Percentiles rank a stretch among this genome's conserved stretches.
These are phyloP conservation scores for Spatholobus suberectus DNA, from an alignment of 306 rosid species.

Conservation along the genomic window DNA sequence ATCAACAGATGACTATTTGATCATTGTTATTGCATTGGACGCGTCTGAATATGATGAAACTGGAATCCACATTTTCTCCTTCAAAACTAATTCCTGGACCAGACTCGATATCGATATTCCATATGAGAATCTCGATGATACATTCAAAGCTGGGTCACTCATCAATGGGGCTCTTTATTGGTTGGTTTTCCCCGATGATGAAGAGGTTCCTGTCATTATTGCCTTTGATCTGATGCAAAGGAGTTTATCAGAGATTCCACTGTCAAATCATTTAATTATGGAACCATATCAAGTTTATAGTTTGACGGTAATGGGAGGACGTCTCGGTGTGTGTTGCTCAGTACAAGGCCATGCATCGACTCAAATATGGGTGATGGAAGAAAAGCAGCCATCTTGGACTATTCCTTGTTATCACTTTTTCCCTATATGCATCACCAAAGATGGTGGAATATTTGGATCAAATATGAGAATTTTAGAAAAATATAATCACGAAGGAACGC, in stretches of 20 bases:
- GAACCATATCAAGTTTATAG: too few species aligned
- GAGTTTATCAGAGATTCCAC: neutral
- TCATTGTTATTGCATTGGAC: too few species aligned
- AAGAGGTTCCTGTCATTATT: neutral
- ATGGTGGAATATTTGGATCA: neutral
- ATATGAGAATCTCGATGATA: too few species aligned
- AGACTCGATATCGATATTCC: too few species aligned
- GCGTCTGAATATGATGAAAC: too few species aligned
- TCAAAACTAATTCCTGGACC: too few species aligned
- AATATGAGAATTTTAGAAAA: neutral
- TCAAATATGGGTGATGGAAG: constrained; percentile 39
- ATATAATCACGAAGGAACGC: neutral
- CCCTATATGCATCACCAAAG: neutral
- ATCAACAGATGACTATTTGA: neutral
- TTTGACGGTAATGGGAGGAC: constrained; percentile 1
- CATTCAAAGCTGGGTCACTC: too few species aligned
- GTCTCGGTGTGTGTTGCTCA: neutral
- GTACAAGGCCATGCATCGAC: fast-evolving
- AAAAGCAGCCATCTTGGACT: constrained; percentile 37
- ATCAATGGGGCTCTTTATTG: too few species aligned
- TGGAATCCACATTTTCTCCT: too few species aligned
- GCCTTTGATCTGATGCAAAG: neutral
- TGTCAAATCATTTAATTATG: neutral
- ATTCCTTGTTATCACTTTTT: neutral
- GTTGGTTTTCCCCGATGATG: too few species aligned